Evolutionary conservation across 1,284 basidiomycete genomes (phyloP), one percentile per base, ranked within the genome.

Genomic region (Thelephora terrestris): DNA sequence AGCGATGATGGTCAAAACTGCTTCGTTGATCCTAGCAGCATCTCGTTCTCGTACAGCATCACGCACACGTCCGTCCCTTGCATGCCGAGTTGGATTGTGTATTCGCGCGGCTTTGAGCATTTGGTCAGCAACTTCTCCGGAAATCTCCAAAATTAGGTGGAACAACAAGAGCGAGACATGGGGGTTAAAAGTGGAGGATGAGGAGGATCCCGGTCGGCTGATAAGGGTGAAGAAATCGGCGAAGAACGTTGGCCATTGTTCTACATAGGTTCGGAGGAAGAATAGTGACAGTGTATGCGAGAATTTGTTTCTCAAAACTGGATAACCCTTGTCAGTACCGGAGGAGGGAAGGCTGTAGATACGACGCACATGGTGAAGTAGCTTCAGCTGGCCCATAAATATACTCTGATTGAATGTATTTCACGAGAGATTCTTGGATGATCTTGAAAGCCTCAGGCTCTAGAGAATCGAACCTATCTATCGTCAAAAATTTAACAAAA

Each of bases 201-300:
- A 76, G 54, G 74, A 69, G 18, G 78, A 72, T 55, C 79, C 73
- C 42, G 71, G 64, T 35, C 78, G 74, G 43, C 72, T 81, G 57
- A 91, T 79, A 63, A 90, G 75, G 49, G 78, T 67, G 64, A 92
- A 86, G 50, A 93, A 67, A 64, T 90, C 79, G 55, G 74, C 66
- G 71, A 92, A 87, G 72, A 91, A 90, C 39, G 78, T 71, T 37
- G 88, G 83, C 83, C 88, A 90, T 64, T 84, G 82, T 43, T 81
- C 76, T 53, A 81, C 78, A 68, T 96, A 96, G 14, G 88, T 85
- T 70, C 86, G 85, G 45, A 98, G 77, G 69, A 99, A 95, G 65
- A 99, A 83, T 50, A 97, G 78, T 0, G 95, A 88, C 43, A 98
- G 74, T n/a, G 93, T 95, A 70, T 97, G 94, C 16, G 93, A 91